Conservation (phyloP, 2,329 filamentous ascomycete genomes). For the Bisporella sp. region DNA sequence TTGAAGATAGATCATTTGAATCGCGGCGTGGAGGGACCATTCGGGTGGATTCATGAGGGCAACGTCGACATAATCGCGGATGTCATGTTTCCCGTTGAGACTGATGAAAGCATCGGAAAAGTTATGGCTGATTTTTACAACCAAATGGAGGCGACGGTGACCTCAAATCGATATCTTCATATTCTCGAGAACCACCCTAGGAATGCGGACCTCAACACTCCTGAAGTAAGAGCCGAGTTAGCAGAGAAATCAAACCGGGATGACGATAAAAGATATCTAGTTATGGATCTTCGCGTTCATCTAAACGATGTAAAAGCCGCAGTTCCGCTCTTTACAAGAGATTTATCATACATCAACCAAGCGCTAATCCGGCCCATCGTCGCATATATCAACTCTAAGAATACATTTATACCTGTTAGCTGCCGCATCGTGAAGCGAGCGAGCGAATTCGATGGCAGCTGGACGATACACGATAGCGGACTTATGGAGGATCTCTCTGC, state of each 20-base stretch:
- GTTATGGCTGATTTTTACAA: slow-evolving; percentile 98
- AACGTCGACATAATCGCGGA: slow-evolving; percentile 96
- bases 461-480: slow-evolving; percentile 90
- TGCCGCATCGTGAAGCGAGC: slow-evolving; percentile 89
- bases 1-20: slow-evolving; percentile 96
- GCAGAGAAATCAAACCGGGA: slow-evolving; percentile 22
- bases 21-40: slow-evolving; percentile 83
- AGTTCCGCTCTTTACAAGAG: slow-evolving; percentile 85
- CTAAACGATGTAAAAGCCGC: slow-evolving; percentile 91
- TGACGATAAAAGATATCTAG: slow-evolving; percentile 70
- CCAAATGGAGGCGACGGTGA: slow-evolving; percentile 86
- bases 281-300: slow-evolving; percentile 92
- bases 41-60: slow-evolving; percentile 96
- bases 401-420: slow-evolving; percentile 90
- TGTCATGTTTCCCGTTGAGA: slow-evolving; percentile 86
- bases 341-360: slow-evolving; percentile 94
- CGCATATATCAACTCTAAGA: slow-evolving; percentile 93
- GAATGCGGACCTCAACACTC: slow-evolving; percentile 22
- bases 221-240: slow-evolving; percentile 17
- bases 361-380: slow-evolving; percentile 93
- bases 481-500: slow-evolving; percentile 89
- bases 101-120: slow-evolving; percentile 82
- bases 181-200: slow-evolving; percentile 45
- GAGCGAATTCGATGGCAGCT: slow-evolving; percentile 87
- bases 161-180: slow-evolving; percentile 60